These are phyloP conservation scores for Mortierella sp. DNA, from an alignment of 371 early-diverging fungal species.

Conservation along the genomic window DNA sequence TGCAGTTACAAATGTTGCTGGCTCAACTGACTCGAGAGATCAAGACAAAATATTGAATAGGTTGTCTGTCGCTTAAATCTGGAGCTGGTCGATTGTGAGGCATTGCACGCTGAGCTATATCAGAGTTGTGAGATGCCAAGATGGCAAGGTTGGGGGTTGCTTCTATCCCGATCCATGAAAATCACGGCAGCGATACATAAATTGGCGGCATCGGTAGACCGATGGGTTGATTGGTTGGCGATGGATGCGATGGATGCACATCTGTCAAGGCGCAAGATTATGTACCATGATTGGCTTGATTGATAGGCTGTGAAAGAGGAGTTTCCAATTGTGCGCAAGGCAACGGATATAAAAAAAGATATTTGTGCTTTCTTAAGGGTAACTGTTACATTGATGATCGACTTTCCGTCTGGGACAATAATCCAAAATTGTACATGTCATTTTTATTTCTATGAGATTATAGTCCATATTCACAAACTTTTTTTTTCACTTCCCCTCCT, in stretches of 20 bases:
- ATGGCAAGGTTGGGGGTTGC: neutral
- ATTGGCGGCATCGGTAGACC: neutral
- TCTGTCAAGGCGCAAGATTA: neutral
- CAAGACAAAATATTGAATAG: no score
- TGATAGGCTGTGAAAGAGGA: constrained; percentile 35
- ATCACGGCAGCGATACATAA: neutral
- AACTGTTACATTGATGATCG: no score
- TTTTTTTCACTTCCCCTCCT: constrained; percentile 31
- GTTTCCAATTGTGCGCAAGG: constrained; percentile 6
- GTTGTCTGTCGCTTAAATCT: neutral
- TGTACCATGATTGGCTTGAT: constrained; percentile 29
- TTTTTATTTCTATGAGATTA: no score
- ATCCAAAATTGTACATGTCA: no score
- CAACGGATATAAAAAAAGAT: neutral
- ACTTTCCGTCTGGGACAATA: no score
- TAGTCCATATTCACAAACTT: neutral
- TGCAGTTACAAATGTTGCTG: no score
- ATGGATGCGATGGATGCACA: constrained; percentile 7
- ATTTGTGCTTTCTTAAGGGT: no score
- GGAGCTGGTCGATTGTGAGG: neutral
- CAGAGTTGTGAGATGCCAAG: neutral
- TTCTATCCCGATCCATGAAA: neutral
- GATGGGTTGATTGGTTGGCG: constrained; percentile 11
- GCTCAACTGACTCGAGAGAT: no score
- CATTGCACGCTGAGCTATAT: neutral